Evolutionary conservation across 345 rosid genomes (phyloP), one percentile per base, ranked within the genome.

Genomic region (Mangifera indica): DNA sequence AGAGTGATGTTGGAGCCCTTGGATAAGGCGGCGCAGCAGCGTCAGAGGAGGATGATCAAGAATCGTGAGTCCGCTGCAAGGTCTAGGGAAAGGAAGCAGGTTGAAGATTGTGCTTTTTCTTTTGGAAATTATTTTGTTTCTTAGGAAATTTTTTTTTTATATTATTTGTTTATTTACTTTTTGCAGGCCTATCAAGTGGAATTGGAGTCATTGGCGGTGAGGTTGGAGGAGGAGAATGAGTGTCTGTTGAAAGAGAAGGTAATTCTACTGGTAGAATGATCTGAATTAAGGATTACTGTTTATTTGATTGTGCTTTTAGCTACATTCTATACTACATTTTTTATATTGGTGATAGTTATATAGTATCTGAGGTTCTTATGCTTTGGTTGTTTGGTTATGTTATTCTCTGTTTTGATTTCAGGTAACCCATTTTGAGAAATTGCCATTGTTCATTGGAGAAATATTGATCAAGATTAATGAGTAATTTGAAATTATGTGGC

Each of bases 11-110:
- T 89, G 84, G 97, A 92, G 75, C 90, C 90, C 1, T 51, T 91
- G 81, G 99, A 95, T 70, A 92, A 85, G 82, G 96, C 88, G 0
- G 90, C 93, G 7, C 93, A 89, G 78, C 98, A 95, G 77, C 87
- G 99, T 73, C 99, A 95, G 75, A 85, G 82, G 81, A 87, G 99
- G 87, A 95, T 92, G 99, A 95, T 95, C 46, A 95, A 95, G 96
- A 95, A 95, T 64, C 81, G 99, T 64, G 99, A 95, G 76, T 92
- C 97, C 7, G 99, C 99, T 0, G 99, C 99, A 5, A 77, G 98
- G 81, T 95, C 99, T 7, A 80, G 99, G 80, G 99, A 92, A 78
- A 82, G 99, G 79, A 95, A 95, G 81, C 97, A 91, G 90, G 97
- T 88, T 15, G 65, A 8, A 40, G 11, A 20, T 18, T 6, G 42